phyloP scores from a whole-genome alignment of 345 rosid genomes.

The Arabis hirsuta region DNA sequence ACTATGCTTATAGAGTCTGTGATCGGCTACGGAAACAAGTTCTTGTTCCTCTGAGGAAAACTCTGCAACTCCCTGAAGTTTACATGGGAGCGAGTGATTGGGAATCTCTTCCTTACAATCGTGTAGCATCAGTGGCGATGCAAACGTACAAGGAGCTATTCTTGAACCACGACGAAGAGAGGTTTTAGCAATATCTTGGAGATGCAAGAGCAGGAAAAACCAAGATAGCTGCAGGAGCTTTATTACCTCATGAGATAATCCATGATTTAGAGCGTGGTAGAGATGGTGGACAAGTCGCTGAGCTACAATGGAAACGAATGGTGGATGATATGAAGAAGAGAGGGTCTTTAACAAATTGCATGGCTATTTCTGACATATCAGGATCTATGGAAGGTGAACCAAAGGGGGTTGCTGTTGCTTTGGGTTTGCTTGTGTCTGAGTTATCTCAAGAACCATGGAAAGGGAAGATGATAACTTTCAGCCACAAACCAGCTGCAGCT shows the following conservation, averaged over 20 bases:
- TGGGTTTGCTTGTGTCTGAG: slow-evolving; percentile 58
- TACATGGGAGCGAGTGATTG: slow-evolving; percentile 58
- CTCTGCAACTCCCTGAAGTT: slow-evolving; percentile 64
- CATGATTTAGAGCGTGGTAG: slow-evolving; percentile 34
- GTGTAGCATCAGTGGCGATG: slow-evolving; percentile 73
- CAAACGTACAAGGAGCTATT: slow-evolving; percentile 59
- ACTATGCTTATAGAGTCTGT: slow-evolving; percentile 61
- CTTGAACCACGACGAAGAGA: slow-evolving; percentile 50
- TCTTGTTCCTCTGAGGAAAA: slow-evolving; percentile 57
- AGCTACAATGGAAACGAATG: slow-evolving; percentile 66
- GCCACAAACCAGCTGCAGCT: slow-evolving; percentile 48
- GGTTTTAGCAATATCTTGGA: slow-evolving; percentile 51
- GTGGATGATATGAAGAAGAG: slow-evolving; percentile 55
- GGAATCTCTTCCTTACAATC: slow-evolving; percentile 53
- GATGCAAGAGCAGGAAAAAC: slow-evolving; percentile 55
- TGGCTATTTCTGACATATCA: slow-evolving; percentile 66
- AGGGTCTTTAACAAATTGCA: slow-evolving; percentile 56
- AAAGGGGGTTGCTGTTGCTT: slow-evolving; percentile 60
- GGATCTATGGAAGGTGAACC: slow-evolving; percentile 57
- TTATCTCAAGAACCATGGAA: slow-evolving; percentile 65
- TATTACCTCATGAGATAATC: slow-evolving; percentile 71
- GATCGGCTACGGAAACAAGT: slow-evolving; percentile 65
- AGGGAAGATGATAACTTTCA: slow-evolving; percentile 62
- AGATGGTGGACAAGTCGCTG: slow-evolving; percentile 56
- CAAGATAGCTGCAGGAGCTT: slow-evolving; percentile 57